Percentiles rank a stretch among this genome's conserved stretches.
phyloP scores from a whole-genome alignment of 306 rosid genomes.

The Dalbergia cultrata region DNA sequence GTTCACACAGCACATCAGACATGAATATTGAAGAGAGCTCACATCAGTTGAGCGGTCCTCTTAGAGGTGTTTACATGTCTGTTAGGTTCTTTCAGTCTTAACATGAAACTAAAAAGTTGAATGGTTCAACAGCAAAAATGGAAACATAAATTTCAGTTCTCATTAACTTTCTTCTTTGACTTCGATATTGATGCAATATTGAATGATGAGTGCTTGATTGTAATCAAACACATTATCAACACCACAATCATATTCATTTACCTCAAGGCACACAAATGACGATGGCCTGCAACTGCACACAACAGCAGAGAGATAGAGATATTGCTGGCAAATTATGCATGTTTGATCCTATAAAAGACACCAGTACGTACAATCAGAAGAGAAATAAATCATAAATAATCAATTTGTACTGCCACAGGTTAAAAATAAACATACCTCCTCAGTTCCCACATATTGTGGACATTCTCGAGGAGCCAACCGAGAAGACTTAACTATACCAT shows the following conservation, averaged over 20 bases:
- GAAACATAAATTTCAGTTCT: not conserved
- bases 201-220: conserved; percentile 28
- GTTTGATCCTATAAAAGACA: conserved; percentile 76
- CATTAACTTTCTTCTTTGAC: conserved; percentile 17
- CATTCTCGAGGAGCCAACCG: conserved; percentile 70
- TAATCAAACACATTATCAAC: conserved; percentile 35
- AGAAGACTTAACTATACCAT: conserved; percentile 81
- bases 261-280: conserved; percentile 92
- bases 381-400: conserved; percentile 35
- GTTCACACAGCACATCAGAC: conserved; percentile 4
- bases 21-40: conserved; percentile 30
- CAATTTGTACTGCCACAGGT: conserved; percentile 36
- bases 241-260: conserved; percentile 49
- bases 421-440: conserved; percentile 71
- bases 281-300: conserved; percentile 85
- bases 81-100: conserved; percentile 33
- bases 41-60: conserved; percentile 23
- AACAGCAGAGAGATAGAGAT: conserved; percentile 94
- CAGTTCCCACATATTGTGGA: conserved; percentile 85
- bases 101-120: conserved; percentile 14
- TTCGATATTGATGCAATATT: conserved; percentile 33
- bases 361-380: conserved; percentile 42
- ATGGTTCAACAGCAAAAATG: conserved; percentile 5
- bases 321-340: conserved; percentile 93
- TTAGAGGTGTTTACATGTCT: conserved; percentile 2